Evolutionary conservation across 805 yeast species (phyloP).

Genomic region (Yarrowia sp.): DNA sequence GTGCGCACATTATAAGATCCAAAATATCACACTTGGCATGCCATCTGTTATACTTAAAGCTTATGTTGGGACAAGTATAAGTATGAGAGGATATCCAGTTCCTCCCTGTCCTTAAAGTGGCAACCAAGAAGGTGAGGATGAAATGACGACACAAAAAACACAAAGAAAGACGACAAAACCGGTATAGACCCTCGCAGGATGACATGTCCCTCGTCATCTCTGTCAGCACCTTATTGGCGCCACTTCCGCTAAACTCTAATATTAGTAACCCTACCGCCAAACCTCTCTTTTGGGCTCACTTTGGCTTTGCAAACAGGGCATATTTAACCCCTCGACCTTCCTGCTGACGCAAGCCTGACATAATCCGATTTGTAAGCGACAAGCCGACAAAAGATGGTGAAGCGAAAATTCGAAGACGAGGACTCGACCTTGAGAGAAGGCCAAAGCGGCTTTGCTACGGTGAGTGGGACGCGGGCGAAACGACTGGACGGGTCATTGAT

Average conservation of each 20-base stretch:
- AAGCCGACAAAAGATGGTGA: neutral
- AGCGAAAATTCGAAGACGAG: conserved; percentile 5
- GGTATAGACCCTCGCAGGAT: too few species aligned
- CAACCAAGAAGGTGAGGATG: too few species aligned
- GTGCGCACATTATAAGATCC: too few species aligned
- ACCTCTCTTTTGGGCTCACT: neutral
- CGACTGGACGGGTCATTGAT: too few species aligned
- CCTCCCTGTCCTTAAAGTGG: too few species aligned
- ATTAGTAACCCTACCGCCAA: conserved; percentile 1
- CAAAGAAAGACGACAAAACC: too few species aligned
- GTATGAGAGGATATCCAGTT: too few species aligned
- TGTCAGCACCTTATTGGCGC: neutral
- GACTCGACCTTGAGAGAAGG: neutral
- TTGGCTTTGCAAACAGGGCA: neutral
- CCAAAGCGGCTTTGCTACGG: conserved; percentile 8
- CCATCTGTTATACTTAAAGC: too few species aligned
- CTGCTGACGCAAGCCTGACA: conserved; percentile 25
- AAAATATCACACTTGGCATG: too few species aligned
- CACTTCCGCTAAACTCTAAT: neutral
- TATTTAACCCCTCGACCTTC: conserved; percentile 9
- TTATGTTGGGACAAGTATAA: too few species aligned
- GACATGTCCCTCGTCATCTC: neutral
- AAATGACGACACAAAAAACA: too few species aligned
- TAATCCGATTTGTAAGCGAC: conserved; percentile 25
- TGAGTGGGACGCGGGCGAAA: too few species aligned